Conservation (phyloP, 257 asterid species). For the Solanum pinnatisectum region DNA sequence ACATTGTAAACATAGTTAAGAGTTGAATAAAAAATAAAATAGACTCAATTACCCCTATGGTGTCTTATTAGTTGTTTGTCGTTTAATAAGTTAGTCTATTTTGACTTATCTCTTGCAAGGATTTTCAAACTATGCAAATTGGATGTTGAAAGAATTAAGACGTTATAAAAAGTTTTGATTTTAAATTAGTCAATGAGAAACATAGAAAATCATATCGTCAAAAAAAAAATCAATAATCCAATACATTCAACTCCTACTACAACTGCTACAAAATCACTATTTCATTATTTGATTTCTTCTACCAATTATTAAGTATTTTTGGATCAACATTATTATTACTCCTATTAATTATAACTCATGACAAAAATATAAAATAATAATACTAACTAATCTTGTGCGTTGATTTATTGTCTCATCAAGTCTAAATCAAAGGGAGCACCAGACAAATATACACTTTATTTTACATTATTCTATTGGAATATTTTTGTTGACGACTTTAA, state of each 20-base stretch:
- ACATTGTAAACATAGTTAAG: not conserved
- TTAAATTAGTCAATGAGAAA: not conserved
- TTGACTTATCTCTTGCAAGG: not conserved
- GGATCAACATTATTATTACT: not conserved
- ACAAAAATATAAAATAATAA: not conserved
- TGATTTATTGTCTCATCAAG: not conserved
- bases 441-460: not conserved
- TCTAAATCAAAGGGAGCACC: not conserved
- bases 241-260: not conserved
- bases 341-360: not conserved
- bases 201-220: not conserved
- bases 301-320: not conserved
- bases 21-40: not conserved
- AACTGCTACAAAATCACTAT: not conserved
- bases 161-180: not conserved
- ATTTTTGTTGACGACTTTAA: not conserved
- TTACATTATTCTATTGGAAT: not conserved
- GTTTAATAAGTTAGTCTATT: not conserved
- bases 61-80: not conserved
- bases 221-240: not conserved
- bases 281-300: not conserved
- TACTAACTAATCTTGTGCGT: not conserved
- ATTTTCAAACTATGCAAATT: not conserved
- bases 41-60: not conserved
- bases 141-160: not conserved